phyloP scores from a whole-genome alignment of 257 asterid species.

The Solanum appendiculatum region DNA sequence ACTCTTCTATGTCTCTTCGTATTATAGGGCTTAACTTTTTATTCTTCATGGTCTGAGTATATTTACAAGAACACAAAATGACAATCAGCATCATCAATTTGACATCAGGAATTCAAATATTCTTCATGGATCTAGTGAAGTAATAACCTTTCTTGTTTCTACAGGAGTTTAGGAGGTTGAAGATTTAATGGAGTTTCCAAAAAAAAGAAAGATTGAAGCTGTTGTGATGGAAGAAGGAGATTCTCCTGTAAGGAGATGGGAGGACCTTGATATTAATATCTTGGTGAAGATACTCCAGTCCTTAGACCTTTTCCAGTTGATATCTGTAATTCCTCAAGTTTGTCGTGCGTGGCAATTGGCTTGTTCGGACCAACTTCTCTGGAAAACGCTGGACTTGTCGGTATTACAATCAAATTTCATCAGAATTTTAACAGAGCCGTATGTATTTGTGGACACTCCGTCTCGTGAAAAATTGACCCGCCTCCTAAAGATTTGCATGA shows the following conservation, averaged over 20 bases:
- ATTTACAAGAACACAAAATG: not conserved
- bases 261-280: constrained; percentile 60
- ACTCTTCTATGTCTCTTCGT: too few species aligned
- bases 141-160: not conserved
- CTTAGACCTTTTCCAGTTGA: constrained; percentile 40
- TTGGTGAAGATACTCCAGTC: constrained; percentile 53
- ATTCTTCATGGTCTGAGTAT: too few species aligned
- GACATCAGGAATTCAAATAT: not conserved
- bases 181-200: not conserved
- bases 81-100: not conserved
- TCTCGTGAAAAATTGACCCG: constrained; percentile 54
- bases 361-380: constrained; percentile 62
- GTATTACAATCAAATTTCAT: constrained; percentile 59
- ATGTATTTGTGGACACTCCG: constrained; percentile 54
- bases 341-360: constrained; percentile 71
- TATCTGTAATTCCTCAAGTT: constrained; percentile 54
- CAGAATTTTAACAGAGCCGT: constrained; percentile 57
- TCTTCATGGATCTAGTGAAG: not conserved
- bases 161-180: not conserved
- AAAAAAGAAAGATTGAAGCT: too few species aligned
- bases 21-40: too few species aligned
- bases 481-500: constrained; percentile 50
- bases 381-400: constrained; percentile 57
- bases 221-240: constrained; percentile 36
- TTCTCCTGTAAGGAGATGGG: constrained; percentile 43